Evolutionary conservation across 2,329 filamentous ascomycete species (phyloP).

Genomic region (Delphinella strobiligena): DNA sequence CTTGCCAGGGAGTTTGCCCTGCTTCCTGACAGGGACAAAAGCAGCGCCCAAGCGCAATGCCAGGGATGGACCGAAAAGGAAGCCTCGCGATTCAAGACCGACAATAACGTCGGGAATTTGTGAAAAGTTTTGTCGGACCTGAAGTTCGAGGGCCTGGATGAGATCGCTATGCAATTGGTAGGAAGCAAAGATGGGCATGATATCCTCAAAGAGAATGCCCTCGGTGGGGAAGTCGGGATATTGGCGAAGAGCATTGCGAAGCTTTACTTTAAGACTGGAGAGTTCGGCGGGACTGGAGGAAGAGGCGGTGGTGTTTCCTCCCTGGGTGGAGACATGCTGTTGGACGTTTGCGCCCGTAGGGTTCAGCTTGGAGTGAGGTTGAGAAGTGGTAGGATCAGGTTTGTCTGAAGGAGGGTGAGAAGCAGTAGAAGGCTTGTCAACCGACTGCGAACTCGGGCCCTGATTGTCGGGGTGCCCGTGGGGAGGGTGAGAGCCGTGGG

Average conservation of each 20-base stretch:
- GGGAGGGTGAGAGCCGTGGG: slow-evolving; percentile 14
- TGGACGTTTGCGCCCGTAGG: slow-evolving; percentile 9
- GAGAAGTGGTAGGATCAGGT: slow-evolving; percentile 19
- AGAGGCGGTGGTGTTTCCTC: slow-evolving; percentile 37
- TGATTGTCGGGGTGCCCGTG: slow-evolving; percentile 19
- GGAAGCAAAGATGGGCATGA: slow-evolving; percentile 47
- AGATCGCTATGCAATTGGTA: slow-evolving; percentile 37
- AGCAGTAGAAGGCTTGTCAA: slow-evolving; percentile 19
- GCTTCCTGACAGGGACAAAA: slow-evolving; percentile 90
- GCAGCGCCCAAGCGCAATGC: slow-evolving; percentile 70
- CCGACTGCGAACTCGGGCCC: slow-evolving; percentile 14
- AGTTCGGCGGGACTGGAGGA: slow-evolving; percentile 42
- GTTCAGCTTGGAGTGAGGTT: slow-evolving; percentile 11
- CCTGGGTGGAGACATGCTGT: slow-evolving; percentile 29
- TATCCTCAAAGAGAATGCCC: slow-evolving; percentile 94
- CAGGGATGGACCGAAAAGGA: slow-evolving; percentile 84
- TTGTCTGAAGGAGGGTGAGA: slow-evolving; percentile 19
- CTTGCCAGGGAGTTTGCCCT: slow-evolving; percentile 87
- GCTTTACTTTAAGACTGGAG: slow-evolving; percentile 52
- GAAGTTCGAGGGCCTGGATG: slow-evolving; percentile 72
- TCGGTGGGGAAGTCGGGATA: slow-evolving; percentile 86
- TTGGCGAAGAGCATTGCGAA: slow-evolving; percentile 64
- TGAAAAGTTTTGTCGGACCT: slow-evolving; percentile 54
- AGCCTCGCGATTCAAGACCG: slow-evolving; percentile 86
- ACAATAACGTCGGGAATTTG: slow-evolving; percentile 66